Evolutionary conservation across 164 flowering plant genomes (phyloP).

Genomic region (Malania oleifera): DNA sequence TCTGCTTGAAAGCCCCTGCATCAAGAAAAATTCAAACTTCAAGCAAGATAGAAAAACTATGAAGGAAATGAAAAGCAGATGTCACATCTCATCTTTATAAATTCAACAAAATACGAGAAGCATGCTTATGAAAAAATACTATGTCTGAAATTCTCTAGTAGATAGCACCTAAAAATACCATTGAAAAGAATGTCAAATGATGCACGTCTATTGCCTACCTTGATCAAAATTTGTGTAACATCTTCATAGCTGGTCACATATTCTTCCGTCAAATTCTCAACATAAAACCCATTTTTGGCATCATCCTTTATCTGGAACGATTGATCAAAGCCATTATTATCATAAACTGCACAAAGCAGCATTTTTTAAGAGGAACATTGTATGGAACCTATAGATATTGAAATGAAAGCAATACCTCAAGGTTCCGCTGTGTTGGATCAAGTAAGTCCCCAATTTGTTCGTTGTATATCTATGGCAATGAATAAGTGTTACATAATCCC

Average conservation of each 20-base stretch:
- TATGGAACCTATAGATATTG: neutral
- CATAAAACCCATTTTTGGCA: slow-evolving; percentile 67
- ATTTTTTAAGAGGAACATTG: neutral
- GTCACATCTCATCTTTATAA: too few species aligned
- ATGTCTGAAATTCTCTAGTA: too few species aligned
- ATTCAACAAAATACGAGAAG: neutral
- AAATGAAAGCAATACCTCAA: slow-evolving; percentile 48
- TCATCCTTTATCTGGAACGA: slow-evolving; percentile 78
- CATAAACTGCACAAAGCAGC: neutral
- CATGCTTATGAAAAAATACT: neutral
- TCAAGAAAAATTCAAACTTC: neutral
- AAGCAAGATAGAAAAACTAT: neutral
- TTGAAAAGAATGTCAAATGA: neutral
- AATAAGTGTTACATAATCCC: neutral
- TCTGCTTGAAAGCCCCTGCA: slow-evolving; percentile 95
- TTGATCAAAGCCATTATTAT: slow-evolving; percentile 3
- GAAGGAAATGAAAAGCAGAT: neutral
- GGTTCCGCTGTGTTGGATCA: slow-evolving; percentile 79
- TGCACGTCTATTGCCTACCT: slow-evolving; percentile 39
- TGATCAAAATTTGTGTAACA: slow-evolving; percentile 76
- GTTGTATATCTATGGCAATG: slow-evolving; percentile 58
- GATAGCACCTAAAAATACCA: too few species aligned
- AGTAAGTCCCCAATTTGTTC: slow-evolving; percentile 88
- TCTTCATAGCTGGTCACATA: slow-evolving; percentile 75
- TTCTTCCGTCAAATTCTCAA: slow-evolving; percentile 87